Evolutionary conservation across 768 basidiomycete genomes (phyloP).

Genomic region (Tulasnella sp.): DNA sequence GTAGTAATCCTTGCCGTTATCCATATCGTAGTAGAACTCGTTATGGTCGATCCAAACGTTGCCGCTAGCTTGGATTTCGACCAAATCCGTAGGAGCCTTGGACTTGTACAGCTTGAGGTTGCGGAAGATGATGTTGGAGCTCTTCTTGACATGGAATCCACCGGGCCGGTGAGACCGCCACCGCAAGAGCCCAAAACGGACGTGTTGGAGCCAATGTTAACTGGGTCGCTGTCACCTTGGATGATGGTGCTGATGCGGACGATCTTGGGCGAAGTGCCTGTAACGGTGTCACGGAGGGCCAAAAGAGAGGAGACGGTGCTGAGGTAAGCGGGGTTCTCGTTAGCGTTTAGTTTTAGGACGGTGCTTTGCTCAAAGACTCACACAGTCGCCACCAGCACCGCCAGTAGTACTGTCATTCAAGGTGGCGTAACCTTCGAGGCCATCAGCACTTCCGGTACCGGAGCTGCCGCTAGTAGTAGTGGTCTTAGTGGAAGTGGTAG

Average conservation of each 20-base stretch:
- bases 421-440: conserved; percentile 18
- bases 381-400: conserved; percentile 24
- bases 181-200: conserved; percentile 4
- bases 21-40: conserved; percentile 10
- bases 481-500: neutral
- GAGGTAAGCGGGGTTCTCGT: neutral
- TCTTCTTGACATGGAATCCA: conserved; percentile 4
- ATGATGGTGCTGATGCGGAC: conserved; percentile 22
- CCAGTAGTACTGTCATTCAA: conserved; percentile 23
- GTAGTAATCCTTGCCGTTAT: conserved; percentile 35
- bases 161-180: neutral
- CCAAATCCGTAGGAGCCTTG: neutral
- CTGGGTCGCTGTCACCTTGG: neutral
- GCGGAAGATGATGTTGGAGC: conserved; percentile 11
- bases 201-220: conserved; percentile 7
- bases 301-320: conserved; percentile 21
- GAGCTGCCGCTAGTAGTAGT: neutral
- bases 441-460: neutral
- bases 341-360: neutral
- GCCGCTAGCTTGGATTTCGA: neutral
- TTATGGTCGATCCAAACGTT: conserved; percentile 8
- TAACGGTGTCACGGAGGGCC: conserved; percentile 18
- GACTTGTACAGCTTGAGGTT: conserved; percentile 10
- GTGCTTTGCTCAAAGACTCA: neutral
- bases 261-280: conserved; percentile 21